These are phyloP conservation scores for Yamadazyma blattariae DNA, from an alignment of 1,139 yeast species.

Conservation along the genomic window DNA sequence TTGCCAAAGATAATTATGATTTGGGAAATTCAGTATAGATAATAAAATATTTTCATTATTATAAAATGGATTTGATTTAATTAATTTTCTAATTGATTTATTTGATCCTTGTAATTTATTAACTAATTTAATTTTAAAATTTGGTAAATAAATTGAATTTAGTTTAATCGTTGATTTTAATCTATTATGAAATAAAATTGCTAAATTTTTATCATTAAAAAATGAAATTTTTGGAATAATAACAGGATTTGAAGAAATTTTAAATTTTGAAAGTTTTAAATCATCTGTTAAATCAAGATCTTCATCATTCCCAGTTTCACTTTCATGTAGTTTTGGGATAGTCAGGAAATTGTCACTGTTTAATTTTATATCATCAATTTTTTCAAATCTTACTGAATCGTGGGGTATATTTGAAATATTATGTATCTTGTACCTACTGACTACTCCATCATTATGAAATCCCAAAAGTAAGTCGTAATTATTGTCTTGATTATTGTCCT, in stretches of 20 bases:
- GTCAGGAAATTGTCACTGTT: conserved; percentile 10
- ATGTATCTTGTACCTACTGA: conserved; percentile 47
- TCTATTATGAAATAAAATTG: conserved; percentile 37
- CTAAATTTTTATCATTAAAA: conserved; percentile 12
- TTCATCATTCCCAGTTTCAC: not conserved
- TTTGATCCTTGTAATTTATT: conserved; percentile 80
- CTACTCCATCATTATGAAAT: conserved; percentile 41
- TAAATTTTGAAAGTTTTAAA: conserved; percentile 7
- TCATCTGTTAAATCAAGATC: not conserved
- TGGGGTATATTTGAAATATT: conserved; percentile 53
- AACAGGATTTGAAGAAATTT: conserved; percentile 22
- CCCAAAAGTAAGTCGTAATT: conserved; percentile 60
- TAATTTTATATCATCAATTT: conserved; percentile 13
- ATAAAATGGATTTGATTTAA: conserved; percentile 49
- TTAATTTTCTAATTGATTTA: conserved; percentile 67
- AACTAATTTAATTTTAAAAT: conserved; percentile 18
- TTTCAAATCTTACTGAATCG: conserved; percentile 21
- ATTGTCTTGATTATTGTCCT: conserved; percentile 15
- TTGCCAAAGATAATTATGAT: conserved; percentile 67
- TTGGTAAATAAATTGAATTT: conserved; percentile 19
- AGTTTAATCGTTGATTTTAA: conserved; percentile 35
- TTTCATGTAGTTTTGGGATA: not conserved
- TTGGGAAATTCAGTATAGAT: conserved; percentile 41
- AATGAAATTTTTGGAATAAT: conserved; percentile 20
- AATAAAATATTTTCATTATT: conserved; percentile 27